Conservation (phyloP, 176 grass and related monocot species). For the Urochloa ruziziensis region DNA sequence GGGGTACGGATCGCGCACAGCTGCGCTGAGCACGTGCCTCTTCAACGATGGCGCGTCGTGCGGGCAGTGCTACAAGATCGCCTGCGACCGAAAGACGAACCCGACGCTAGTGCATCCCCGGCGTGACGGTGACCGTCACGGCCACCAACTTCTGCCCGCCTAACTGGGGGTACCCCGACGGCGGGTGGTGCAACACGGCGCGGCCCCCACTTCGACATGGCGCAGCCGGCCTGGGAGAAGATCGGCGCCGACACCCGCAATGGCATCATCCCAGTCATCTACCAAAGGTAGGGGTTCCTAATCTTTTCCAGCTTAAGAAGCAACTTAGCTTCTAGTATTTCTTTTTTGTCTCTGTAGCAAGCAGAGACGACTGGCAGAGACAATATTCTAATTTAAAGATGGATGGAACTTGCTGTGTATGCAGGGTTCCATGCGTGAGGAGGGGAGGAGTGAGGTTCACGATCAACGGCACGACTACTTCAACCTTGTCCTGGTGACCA, state of each 20-base stretch:
- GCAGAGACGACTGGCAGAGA: too few relatives aligned
- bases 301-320: too few relatives aligned
- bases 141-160: constrained; percentile 66
- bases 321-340: too few relatives aligned
- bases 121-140: constrained; percentile 42
- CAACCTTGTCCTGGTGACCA: constrained; percentile 42
- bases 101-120: not conserved
- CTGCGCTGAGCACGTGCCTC: constrained; percentile 45
- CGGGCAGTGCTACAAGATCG: constrained; percentile 50
- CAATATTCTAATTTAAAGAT: not conserved
- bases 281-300: not conserved
- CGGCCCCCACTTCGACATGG: constrained; percentile 62
- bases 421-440: constrained; percentile 32
- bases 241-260: not conserved
- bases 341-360: too few relatives aligned
- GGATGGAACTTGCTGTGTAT: not conserved
- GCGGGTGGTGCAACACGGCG: constrained; percentile 68
- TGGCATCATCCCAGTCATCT: constrained; percentile 56
- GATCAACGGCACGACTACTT: constrained; percentile 38
- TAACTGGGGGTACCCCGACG: constrained; percentile 57
- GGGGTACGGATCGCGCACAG: constrained; percentile 35
- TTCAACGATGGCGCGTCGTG: constrained; percentile 35
- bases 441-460: constrained; percentile 37
- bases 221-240: constrained; percentile 4
- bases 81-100: constrained; percentile 15